Conservation (phyloP, 805 yeast genomes). For the Cyberlindnera americana region DNA sequence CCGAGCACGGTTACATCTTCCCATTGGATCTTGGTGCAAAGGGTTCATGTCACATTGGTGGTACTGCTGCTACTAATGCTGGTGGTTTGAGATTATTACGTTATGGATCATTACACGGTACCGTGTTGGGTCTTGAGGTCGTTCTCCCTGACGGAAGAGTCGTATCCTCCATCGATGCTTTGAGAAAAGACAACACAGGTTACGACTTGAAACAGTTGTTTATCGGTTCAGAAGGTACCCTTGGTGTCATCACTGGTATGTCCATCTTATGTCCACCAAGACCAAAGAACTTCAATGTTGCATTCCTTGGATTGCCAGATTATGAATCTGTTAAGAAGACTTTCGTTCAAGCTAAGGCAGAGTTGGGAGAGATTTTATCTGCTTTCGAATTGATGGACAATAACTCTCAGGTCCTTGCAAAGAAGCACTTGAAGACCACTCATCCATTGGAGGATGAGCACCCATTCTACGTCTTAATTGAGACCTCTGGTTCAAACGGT, state of each 20-base stretch:
- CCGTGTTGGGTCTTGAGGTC: constrained; percentile 86
- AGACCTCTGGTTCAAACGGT: constrained; percentile 92
- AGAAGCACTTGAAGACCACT: constrained; percentile 50
- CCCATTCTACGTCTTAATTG: constrained; percentile 89
- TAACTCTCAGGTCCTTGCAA: constrained; percentile 62
- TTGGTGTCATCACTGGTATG: constrained; percentile 87
- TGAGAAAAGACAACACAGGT: constrained; percentile 94
- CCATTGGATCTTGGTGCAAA: constrained; percentile 95
- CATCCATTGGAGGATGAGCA: constrained; percentile 82
- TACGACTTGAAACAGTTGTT: constrained; percentile 89
- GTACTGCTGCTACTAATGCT: constrained; percentile 92
- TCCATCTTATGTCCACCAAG: constrained; percentile 87
- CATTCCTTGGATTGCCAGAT: constrained; percentile 76
- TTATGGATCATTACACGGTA: constrained; percentile 90
- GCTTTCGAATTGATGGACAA: constrained; percentile 95
- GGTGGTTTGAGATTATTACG: constrained; percentile 88
- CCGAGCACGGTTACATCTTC: constrained; percentile 83
- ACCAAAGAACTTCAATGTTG: constrained; percentile 82
- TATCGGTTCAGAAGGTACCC: constrained; percentile 91
- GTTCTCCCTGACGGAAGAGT: constrained; percentile 90
- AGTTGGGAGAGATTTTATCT: constrained; percentile 79
- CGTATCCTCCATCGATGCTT: constrained; percentile 72
- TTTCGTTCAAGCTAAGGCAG: constrained; percentile 72
- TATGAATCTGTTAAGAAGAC: constrained; percentile 83
- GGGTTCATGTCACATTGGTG: constrained; percentile 96